Percentiles rank a stretch among this genome's conserved stretches.
These are phyloP conservation scores for Colletotrichum sidae DNA, from an alignment of 2,329 filamentous ascomycete species.

Conservation along the genomic window DNA sequence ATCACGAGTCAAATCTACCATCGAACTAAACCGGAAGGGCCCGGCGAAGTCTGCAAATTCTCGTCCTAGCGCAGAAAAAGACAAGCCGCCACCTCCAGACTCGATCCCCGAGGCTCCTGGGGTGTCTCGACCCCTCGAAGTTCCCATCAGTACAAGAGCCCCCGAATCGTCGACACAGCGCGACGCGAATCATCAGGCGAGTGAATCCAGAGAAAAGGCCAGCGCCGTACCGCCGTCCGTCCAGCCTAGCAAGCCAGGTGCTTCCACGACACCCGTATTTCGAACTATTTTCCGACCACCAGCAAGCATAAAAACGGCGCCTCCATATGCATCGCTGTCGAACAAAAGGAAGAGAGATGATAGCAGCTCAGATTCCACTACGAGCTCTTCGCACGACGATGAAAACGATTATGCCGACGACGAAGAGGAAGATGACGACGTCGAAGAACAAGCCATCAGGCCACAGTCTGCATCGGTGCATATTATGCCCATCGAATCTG, in stretches of 20 bases:
- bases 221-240: not conserved
- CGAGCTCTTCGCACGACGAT: conserved; percentile 1
- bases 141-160: not conserved
- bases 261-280: not conserved
- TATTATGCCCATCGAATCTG: no score
- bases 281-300: conserved; percentile 7
- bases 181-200: not conserved
- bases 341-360: conserved; percentile 1
- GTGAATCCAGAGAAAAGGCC: not conserved
- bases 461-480: not conserved
- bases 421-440: not conserved
- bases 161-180: not conserved
- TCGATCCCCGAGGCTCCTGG: no score
- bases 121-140: no score
- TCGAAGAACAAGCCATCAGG: not conserved
- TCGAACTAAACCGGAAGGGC: no score
- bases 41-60: no score
- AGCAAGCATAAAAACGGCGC: conserved; percentile 10
- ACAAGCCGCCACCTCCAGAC: not conserved
- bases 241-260: not conserved
- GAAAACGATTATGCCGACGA: not conserved
- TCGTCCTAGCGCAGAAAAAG: not conserved
- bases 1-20: not conserved
- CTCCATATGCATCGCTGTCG: not conserved
- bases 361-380: not conserved